Base-by-base conservation (phyloP, 2,329 filamentous ascomycete genomes). In the Triangularia verruculosa region DNA sequence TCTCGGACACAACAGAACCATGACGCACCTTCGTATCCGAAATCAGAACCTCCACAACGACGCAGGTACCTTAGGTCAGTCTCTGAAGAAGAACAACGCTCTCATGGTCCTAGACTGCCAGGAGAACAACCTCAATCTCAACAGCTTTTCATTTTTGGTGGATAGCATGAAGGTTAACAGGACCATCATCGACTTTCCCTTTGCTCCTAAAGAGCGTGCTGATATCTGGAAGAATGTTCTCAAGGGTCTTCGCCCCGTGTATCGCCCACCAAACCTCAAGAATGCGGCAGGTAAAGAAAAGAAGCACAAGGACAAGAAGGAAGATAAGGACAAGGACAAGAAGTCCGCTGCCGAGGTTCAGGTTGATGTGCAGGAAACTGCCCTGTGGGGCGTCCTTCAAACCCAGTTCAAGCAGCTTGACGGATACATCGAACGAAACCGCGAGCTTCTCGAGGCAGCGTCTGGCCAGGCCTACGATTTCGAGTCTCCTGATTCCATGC, bases 21-120 rank as follows among this genome's bases (percentile, higher is more conserved):
- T 77, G 8, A 75, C 74, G 9, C 83, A 86, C 68, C 77, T 86
- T 3, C 78, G 83, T 1, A 77, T 86, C 55, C 80, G 83, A 65
- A 86, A 83, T 70, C 84, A 86, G 70, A 80, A 82, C 74, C 76
- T 84, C 7, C 80, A 82, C 66, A 76, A 80, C 66, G 84, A 85
- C 62, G 80, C 83, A 20, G 84, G 82, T 25, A 72, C 72, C 57
- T 70, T 85, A 51, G 83, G 82, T 47, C 78, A 78, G 47, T 80
- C 81, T 1, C 77, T 86, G 15, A 77, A 78, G 4, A 72, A 73
- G 28, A 86, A 85, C 70, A 75, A 74, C 64, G 78, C 78, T 0
- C 76, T 86, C 2, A 76, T 77, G 27, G 83, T 82, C 61, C 72
- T 86, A 15, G 84, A 86, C 70, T 83, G 82, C 67, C 80, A 82